Evolutionary conservation across 2,329 filamentous ascomycete genomes (phyloP).

Genomic region (Fusarium cyanostomum): DNA sequence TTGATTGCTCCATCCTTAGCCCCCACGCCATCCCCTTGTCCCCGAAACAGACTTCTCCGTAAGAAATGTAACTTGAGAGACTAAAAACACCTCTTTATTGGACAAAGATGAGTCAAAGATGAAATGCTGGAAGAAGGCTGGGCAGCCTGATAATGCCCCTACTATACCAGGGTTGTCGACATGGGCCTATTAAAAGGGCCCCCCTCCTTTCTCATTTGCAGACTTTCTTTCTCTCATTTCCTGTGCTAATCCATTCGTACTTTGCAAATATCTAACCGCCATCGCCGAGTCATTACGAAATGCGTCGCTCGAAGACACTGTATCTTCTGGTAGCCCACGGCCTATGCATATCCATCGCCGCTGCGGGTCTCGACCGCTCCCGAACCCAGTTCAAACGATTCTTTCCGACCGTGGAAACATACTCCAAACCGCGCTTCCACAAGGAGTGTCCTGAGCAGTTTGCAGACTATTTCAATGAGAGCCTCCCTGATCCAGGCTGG

Average conservation of each 20-base stretch:
- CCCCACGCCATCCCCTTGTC: neutral
- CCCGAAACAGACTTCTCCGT: neutral
- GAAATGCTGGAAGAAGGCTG: neutral
- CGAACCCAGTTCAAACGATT: slow-evolving; percentile 13
- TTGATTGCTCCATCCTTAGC: neutral
- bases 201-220: neutral
- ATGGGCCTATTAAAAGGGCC: neutral
- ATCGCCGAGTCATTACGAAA: neutral
- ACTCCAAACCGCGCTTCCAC: neutral
- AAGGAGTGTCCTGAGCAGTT: slow-evolving; percentile 8
- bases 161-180: neutral
- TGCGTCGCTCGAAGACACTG: slow-evolving; percentile 12
- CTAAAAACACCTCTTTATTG: neutral
- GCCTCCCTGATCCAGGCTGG: neutral
- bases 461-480: slow-evolving; percentile 20
- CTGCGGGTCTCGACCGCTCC: slow-evolving; percentile 5
- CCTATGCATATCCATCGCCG: slow-evolving; percentile 3
- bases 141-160: neutral
- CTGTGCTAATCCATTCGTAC: neutral
- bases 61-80: neutral
- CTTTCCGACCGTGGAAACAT: slow-evolving; percentile 14
- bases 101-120: neutral
- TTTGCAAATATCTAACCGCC: neutral
- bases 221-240: neutral
- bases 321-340: slow-evolving; percentile 6